Evolutionary conservation across 495 filamentous ascomycete species (phyloP).

Genomic region (Bombardia bombarda): DNA sequence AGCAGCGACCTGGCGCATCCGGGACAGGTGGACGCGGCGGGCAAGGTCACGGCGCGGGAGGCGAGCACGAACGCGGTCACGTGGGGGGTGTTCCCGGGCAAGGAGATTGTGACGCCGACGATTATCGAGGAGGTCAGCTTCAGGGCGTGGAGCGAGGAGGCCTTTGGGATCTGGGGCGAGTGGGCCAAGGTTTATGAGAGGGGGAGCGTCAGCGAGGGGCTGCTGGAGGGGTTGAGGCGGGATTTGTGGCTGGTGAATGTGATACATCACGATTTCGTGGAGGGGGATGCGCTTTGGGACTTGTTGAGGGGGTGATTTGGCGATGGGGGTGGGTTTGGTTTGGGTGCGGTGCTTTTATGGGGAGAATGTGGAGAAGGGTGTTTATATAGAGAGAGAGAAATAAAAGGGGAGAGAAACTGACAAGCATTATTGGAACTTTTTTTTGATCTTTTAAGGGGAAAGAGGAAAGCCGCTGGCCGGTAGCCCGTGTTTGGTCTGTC

Average conservation of each 20-base stretch:
- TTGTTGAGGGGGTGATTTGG: too few relatives aligned
- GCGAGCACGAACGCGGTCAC: constrained; percentile 84
- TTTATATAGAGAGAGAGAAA: too few relatives aligned
- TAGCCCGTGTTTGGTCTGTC: too few relatives aligned
- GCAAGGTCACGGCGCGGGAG: constrained; percentile 23
- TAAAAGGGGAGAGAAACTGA: too few relatives aligned
- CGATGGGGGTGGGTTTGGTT: too few relatives aligned
- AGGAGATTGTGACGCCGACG: constrained; percentile 94
- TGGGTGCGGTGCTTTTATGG: too few relatives aligned
- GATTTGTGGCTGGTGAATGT: constrained; percentile 86
- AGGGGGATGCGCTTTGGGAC: constrained; percentile 58
- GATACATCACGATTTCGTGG: constrained; percentile 76
- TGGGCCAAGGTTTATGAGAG: constrained; percentile 80
- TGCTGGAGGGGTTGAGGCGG: constrained; percentile 56
- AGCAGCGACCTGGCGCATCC: constrained; percentile 44
- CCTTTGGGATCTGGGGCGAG: constrained; percentile 89
- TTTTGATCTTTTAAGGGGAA: too few relatives aligned
- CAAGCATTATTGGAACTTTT: too few relatives aligned
- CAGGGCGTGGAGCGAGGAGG: constrained; percentile 90
- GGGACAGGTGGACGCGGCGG: constrained; percentile 6
- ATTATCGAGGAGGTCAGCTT: constrained; percentile 97
- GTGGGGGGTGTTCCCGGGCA: constrained; percentile 92
- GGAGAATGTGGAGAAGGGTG: too few relatives aligned
- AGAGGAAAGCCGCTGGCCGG: too few relatives aligned
- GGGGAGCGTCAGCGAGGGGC: constrained; percentile 53